These are phyloP conservation scores for Artomyces pyxidatus DNA, from an alignment of 768 basidiomycete genomes.

Conservation along the genomic window DNA sequence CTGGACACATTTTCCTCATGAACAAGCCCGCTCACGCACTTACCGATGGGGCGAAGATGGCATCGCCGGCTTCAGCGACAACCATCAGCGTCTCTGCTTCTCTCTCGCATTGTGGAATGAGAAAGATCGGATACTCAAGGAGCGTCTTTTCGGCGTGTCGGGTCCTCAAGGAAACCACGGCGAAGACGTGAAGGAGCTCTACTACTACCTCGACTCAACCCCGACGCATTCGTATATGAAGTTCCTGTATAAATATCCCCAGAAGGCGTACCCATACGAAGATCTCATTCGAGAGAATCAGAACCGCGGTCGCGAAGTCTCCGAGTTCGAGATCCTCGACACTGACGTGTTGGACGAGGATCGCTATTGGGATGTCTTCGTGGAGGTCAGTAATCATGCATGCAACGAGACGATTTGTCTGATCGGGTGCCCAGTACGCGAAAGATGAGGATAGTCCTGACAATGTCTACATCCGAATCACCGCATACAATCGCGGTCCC, in stretches of 20 bases:
- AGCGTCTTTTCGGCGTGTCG: constrained; percentile 92
- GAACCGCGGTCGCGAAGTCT: constrained; percentile 73
- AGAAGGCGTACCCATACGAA: constrained; percentile 88
- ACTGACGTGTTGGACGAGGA: constrained; percentile 88
- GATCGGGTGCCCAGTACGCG: constrained; percentile 60
- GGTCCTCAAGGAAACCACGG: constrained; percentile 98
- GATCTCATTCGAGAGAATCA: constrained; percentile 82
- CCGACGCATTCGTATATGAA: constrained; percentile 99
- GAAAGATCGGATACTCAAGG: constrained; percentile 90
- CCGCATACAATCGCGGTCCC: constrained; percentile 93
- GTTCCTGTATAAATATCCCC: constrained; percentile 98
- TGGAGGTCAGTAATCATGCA: constrained; percentile 58
- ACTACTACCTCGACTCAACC: constrained; percentile 97
- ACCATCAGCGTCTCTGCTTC: constrained; percentile 91
- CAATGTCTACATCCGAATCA: constrained; percentile 87
- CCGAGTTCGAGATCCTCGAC: constrained; percentile 91
- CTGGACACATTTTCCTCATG: constrained; percentile 93
- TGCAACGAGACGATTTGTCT: too few relatives aligned
- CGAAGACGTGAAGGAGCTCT: constrained; percentile 98
- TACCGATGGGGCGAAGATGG: constrained; percentile 99
- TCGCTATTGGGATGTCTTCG: constrained; percentile 97
- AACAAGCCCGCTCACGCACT: constrained; percentile 85
- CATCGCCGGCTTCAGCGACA: constrained; percentile 94
- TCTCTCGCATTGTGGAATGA: constrained; percentile 92
- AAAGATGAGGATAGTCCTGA: constrained; percentile 93